Conservation (phyloP, 2,329 filamentous ascomycete species). For the Stachybotrys elegans region DNA sequence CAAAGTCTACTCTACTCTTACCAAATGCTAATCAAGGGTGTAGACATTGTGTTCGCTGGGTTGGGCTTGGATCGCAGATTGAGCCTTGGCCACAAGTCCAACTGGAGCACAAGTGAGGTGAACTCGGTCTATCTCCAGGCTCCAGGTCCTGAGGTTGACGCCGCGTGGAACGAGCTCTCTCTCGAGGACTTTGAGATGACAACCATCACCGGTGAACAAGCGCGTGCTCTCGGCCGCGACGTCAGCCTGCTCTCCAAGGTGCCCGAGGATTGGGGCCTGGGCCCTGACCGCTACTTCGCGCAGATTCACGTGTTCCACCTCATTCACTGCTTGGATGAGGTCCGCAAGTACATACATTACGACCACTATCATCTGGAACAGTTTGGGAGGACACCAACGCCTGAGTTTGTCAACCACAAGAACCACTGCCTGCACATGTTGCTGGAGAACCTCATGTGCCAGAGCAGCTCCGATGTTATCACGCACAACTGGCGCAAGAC, state of each 20-base stretch:
- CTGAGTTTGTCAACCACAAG: not conserved
- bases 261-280: not conserved
- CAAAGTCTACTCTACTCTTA: not conserved
- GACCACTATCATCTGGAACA: not conserved
- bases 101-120: not conserved
- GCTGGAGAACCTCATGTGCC: not conserved
- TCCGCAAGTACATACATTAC: not conserved
- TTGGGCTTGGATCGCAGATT: not conserved
- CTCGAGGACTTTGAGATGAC: not conserved
- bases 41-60: not conserved
- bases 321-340: not conserved
- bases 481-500: not conserved
- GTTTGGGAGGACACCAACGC: not conserved
- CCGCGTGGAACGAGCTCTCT: not conserved
- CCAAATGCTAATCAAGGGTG: not conserved
- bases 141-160: not conserved
- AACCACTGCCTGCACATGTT: not conserved
- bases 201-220: not conserved
- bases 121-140: not conserved
- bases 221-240: not conserved
- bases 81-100: not conserved
- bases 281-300: not conserved
- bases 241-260: not conserved
- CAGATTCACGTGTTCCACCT: not conserved
- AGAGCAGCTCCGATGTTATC: not conserved